phyloP scores from a whole-genome alignment of 2,329 filamentous ascomycete species.

The Nigrospora oryzae region DNA sequence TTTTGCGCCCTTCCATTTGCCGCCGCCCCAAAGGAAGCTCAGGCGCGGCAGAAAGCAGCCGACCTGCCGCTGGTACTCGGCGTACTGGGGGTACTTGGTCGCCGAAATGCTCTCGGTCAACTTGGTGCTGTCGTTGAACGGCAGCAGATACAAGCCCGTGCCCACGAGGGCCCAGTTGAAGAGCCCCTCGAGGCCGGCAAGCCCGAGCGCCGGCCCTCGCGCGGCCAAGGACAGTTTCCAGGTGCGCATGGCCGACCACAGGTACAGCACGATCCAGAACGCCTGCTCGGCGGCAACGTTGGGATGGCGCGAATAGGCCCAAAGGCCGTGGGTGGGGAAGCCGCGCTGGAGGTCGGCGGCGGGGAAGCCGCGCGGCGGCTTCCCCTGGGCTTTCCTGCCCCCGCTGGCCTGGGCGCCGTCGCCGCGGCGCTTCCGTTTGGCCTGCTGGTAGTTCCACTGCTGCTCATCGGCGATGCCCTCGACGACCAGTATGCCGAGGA shows the following conservation, averaged over 20 bases:
- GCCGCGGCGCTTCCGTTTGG: neutral
- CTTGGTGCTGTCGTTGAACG: neutral
- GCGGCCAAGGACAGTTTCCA: neutral
- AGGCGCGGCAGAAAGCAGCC: neutral
- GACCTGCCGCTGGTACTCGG: neutral
- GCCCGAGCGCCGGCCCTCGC: neutral
- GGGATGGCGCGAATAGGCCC: neutral
- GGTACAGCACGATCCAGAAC: neutral
- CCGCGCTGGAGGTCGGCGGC: neutral
- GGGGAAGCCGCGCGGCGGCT: neutral
- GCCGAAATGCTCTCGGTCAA: neutral
- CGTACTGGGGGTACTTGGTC: neutral
- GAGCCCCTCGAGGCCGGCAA: neutral
- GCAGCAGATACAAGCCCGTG: neutral
- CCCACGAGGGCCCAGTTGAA: neutral
- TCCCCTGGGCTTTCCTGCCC: neutral
- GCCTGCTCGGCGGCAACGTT: neutral
- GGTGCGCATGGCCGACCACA: neutral
- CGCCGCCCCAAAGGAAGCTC: neutral
- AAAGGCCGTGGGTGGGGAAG: neutral
- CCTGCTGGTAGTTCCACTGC: neutral
- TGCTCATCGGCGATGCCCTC: neutral
- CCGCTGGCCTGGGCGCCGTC: neutral
- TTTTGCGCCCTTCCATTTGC: neutral
- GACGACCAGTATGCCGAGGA: neutral